These are phyloP conservation scores for Phytopythium oedochilum DNA, from an alignment of 352 stramenopile species.

Conservation along the genomic window DNA sequence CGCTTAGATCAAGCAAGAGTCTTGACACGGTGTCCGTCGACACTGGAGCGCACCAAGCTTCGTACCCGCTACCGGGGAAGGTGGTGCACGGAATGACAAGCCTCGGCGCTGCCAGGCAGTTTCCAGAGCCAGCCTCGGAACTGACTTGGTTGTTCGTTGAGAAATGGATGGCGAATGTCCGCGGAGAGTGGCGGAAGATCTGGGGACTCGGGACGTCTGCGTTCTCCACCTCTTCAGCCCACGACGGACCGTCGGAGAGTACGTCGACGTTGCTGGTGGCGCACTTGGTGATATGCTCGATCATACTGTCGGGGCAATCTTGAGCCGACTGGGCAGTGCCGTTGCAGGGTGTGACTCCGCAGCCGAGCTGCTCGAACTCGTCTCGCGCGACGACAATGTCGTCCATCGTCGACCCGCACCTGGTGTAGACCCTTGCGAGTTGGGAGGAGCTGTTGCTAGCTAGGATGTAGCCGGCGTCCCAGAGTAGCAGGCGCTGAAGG, in stretches of 20 bases:
- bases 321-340: conserved; percentile 3
- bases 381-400: conserved; percentile 21
- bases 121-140: background rate
- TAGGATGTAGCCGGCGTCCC: conserved; percentile 39
- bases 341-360: conserved; percentile 12
- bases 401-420: conserved; percentile 43
- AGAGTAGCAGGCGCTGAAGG: conserved; percentile 52
- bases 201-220: conserved; percentile 31
- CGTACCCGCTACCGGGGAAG: conserved; percentile 11
- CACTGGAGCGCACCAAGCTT: conserved; percentile 33
- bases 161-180: conserved; percentile 37
- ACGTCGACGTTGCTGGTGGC: conserved; percentile 13
- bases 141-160: conserved; percentile 1
- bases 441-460: conserved; percentile 2
- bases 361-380: conserved; percentile 30
- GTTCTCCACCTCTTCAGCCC: conserved; percentile 43
- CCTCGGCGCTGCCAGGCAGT: conserved; percentile 19
- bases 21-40: conserved; percentile 13
- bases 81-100: conserved; percentile 38
- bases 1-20: conserved; percentile 12
- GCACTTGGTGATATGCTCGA: conserved; percentile 27
- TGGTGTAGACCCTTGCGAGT: conserved; percentile 17
- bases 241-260: conserved; percentile 8
- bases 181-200: conserved; percentile 23
- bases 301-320: conserved; percentile 23